Base-by-base conservation (phyloP, 2,329 filamentous ascomycete species). In the Arthroderma sp. region DNA sequence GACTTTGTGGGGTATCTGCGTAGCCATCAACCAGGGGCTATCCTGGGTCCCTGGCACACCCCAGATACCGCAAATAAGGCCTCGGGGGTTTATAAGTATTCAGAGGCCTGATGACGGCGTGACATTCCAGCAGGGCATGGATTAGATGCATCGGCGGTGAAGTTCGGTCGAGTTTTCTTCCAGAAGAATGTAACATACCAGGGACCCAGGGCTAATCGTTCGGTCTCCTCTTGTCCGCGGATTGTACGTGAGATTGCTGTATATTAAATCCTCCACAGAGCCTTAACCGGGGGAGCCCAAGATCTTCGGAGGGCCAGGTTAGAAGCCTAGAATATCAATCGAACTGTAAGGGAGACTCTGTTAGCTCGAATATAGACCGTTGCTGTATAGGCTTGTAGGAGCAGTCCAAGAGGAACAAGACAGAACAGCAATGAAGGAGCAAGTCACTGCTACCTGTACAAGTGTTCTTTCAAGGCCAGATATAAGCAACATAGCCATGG, bases 91-190 rank as follows among this genome's bases (percentile, higher is more conserved):
- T 43, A 43, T 47, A 47, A 23, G 5, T 23, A 47, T 23, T 11
- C 21, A n/a, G n/a, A n/a, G 13, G 41, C 21, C 41, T 47, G 41
- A 31, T 19, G 23, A 8, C 47, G 23, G 47, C 47, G 47, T 51
- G 47, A 51, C 47, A 19, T 31, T 31, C 47, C 7, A n/a, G 21
- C 47, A 35, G 47, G 47, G 47, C 47, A 51, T 51, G 47, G 47
- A 33, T 51, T 51, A 13, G 7, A 33, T 51, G 8, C 47, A 43
- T 4, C 35, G 35, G 39, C 5, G 11, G 17, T 21, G 39, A 19
- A 9, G 15, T 19, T 51, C 47, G 47, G 41, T 11, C 41, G 23
- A 51, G 25, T 51, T 5, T 49, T 33, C 47, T 51, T 51, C 47
- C 25, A 51, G 47, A 51, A 51, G 25, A 25, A 33, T 33, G 47